Conservation (phyloP, 2,329 filamentous ascomycete genomes). For the Verticillium albo-atrum region DNA sequence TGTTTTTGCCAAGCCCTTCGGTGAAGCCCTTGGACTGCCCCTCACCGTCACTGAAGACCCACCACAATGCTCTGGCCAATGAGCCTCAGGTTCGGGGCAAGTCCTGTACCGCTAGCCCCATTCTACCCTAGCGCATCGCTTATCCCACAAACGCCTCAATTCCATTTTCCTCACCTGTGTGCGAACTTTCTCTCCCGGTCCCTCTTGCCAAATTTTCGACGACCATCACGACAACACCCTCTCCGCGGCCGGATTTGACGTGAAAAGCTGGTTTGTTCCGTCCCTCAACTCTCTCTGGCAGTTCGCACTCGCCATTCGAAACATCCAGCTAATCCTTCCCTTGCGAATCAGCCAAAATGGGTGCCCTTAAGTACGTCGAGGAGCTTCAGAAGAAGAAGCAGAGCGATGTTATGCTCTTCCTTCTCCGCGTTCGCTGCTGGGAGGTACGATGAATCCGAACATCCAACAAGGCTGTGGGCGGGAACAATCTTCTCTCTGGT, state of each 20-base stretch:
- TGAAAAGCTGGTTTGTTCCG: conserved; percentile 21
- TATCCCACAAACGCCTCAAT: conserved; percentile 2
- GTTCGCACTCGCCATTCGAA: conserved; percentile 2
- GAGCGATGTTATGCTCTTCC: conserved; percentile 99
- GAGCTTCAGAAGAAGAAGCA: conserved; percentile 99
- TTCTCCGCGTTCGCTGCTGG: conserved; percentile 99
- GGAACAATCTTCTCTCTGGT: conserved; percentile 16
- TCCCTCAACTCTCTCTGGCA: neutral
- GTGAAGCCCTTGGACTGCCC: neutral
- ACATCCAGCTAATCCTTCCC: neutral
- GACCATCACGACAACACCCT: conserved; percentile 10
- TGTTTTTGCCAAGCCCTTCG: neutral
- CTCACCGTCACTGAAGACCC: neutral
- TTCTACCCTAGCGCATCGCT: neutral
- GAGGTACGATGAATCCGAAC: conserved; percentile 70
- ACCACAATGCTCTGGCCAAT: neutral
- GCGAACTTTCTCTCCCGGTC: conserved; percentile 3
- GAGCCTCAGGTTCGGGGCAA: neutral
- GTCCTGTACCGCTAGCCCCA: neutral
- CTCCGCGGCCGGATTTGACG: conserved; percentile 15
- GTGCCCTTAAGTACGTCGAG: conserved; percentile 99
- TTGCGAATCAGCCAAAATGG: conserved; percentile 68
- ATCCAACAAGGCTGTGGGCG: conserved; percentile 24
- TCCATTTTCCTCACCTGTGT: conserved; percentile 2
- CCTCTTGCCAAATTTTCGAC: conserved; percentile 1